phyloP scores from a whole-genome alignment of 2,329 filamentous ascomycete genomes.

The Knufia petricola region DNA sequence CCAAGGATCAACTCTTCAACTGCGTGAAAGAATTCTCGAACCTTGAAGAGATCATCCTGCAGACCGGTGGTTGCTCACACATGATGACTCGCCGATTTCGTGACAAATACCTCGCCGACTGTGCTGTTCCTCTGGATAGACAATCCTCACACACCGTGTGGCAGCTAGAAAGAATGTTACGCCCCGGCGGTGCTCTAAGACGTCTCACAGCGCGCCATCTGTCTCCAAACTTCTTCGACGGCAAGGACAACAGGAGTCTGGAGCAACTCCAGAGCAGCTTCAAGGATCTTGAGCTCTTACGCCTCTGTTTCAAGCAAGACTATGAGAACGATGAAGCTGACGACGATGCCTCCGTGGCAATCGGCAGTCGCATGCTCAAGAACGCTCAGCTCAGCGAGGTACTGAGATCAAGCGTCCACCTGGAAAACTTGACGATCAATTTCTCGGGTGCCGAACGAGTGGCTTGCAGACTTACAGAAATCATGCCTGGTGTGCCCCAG shows the following conservation, averaged over 20 bases:
- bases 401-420: conserved; percentile 11
- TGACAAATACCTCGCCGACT: conserved; percentile 16
- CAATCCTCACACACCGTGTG: conserved; percentile 17
- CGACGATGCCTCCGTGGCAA: conserved; percentile 11
- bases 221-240: conserved; percentile 20
- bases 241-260: conserved; percentile 11
- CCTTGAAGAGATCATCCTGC: conserved; percentile 17
- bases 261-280: conserved; percentile 14
- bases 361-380: conserved; percentile 14
- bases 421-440: conserved; percentile 19
- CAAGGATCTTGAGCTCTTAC: conserved; percentile 14
- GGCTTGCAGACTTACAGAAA: conserved; percentile 9
- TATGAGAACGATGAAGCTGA: conserved; percentile 12
- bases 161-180: conserved; percentile 19
- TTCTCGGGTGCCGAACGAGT: conserved; percentile 17
- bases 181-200: conserved; percentile 10
- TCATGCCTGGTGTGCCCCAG: conserved; percentile 12
- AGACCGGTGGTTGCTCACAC: conserved; percentile 20
- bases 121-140: conserved; percentile 17
- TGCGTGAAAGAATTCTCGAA: conserved; percentile 15
- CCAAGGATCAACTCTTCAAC: conserved; percentile 8
- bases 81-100: conserved; percentile 18
- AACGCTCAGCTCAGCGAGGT: conserved; percentile 15
- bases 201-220: conserved; percentile 14
- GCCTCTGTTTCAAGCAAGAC: conserved; percentile 18